Percentiles rank a stretch among this genome's conserved stretches.
Conservation (phyloP, 148 eudicot genomes). For the Heliosperma pusillum region DNA sequence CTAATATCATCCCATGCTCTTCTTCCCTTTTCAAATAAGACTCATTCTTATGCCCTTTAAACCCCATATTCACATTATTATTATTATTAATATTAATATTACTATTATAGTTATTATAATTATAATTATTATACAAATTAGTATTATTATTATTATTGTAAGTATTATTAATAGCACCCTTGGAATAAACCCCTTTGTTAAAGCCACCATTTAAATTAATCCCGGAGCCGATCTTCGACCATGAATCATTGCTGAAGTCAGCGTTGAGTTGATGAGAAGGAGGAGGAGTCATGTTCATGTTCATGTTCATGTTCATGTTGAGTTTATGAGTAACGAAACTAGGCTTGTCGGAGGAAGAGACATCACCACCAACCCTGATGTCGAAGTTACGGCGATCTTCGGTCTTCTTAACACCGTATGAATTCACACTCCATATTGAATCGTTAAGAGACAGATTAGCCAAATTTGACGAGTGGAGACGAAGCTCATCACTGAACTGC, state of each 20-base stretch:
- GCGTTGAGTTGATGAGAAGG: slow-evolving; percentile 11
- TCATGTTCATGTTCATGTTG: background rate
- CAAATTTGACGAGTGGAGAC: slow-evolving; percentile 56
- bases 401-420: slow-evolving; percentile 43
- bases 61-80: slow-evolving; percentile 28
- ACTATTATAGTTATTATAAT: slow-evolving; percentile 30
- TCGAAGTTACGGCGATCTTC: slow-evolving; percentile 72
- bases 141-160: background rate
- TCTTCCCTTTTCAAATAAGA: slow-evolving; percentile 28
- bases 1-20: slow-evolving; percentile 29
- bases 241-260: slow-evolving; percentile 36
- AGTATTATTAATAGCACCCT: slow-evolving; percentile 30
- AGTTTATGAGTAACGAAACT: slow-evolving; percentile 21
- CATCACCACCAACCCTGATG: slow-evolving; percentile 52
- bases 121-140: slow-evolving; percentile 14
- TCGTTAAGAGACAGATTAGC: slow-evolving; percentile 75
- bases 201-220: slow-evolving; percentile 72
- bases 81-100: slow-evolving; percentile 24
- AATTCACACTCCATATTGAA: slow-evolving; percentile 80
- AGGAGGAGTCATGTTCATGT: background rate
- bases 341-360: slow-evolving; percentile 13
- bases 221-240: slow-evolving; percentile 49
- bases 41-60: slow-evolving; percentile 30
- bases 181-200: slow-evolving; percentile 72
- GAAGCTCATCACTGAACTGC: slow-evolving; percentile 91